Percentiles rank a stretch among this genome's conserved stretches.
These are phyloP conservation scores for Canna indica DNA, from an alignment of 176 grass and related monocot genomes.

Conservation along the genomic window DNA sequence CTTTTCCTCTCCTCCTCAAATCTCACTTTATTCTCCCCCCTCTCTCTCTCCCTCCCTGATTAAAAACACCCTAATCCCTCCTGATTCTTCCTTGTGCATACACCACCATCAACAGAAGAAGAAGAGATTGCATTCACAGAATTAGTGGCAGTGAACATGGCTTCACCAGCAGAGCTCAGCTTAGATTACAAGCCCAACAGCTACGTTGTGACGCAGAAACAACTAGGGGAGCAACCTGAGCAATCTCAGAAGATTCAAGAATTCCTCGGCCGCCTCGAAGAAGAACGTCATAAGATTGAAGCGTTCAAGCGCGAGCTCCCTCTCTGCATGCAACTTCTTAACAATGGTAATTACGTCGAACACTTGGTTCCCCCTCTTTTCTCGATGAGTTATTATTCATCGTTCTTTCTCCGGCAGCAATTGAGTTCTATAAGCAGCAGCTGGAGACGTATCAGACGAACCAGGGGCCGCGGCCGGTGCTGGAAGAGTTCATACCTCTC, in stretches of 20 bases:
- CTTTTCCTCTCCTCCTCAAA: constrained; percentile 11
- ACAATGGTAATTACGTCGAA: constrained; percentile 30
- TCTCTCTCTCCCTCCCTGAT: constrained; percentile 40
- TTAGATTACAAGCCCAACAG: constrained; percentile 72
- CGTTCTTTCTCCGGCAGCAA: constrained; percentile 30
- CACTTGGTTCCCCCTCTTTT: no score
- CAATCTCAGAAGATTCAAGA: constrained; percentile 28
- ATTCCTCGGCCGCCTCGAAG: constrained; percentile 69
- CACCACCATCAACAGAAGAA: neutral
- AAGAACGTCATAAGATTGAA: constrained; percentile 72
- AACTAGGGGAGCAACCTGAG: constrained; percentile 29
- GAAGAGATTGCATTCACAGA: neutral
- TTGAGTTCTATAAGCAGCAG: constrained; percentile 84
- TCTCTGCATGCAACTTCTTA: constrained; percentile 94
- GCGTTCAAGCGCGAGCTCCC: constrained; percentile 87
- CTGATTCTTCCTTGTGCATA: constrained; percentile 4
- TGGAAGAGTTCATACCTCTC: constrained; percentile 90
- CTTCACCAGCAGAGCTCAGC: constrained; percentile 75
- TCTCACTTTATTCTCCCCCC: constrained; percentile 72
- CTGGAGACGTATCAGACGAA: constrained; percentile 54
- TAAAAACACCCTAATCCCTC: constrained; percentile 50
- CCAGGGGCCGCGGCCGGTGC: constrained; percentile 54
- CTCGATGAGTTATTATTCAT: no score
- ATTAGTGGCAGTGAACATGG: constrained; percentile 29
- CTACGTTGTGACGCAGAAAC: constrained; percentile 25